phyloP scores from a whole-genome alignment of 208 protist species.

The Zelonia costaricensis region DNA sequence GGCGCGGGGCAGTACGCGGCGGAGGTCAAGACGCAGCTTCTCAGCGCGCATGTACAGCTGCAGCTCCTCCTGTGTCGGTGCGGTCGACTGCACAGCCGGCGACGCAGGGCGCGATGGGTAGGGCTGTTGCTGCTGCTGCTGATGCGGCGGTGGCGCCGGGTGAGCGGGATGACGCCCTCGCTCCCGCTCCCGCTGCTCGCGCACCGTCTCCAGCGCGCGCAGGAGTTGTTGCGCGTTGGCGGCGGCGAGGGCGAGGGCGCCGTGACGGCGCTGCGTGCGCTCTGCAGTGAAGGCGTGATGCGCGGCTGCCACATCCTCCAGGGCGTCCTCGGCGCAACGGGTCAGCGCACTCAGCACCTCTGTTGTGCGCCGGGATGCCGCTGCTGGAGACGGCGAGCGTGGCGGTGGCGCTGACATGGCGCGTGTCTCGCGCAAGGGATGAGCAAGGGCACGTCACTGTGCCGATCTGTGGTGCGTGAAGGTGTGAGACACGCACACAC shows the following conservation, averaged over 20 bases:
- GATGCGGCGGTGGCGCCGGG: neutral
- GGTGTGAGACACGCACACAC: too few species aligned
- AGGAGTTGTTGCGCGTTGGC: conserved; percentile 46
- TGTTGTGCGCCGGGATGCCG: neutral
- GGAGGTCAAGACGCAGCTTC: conserved; percentile 40
- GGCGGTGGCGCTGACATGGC: neutral
- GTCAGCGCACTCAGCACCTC: conserved; percentile 16
- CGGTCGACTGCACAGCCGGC: neutral
- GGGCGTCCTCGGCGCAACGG: conserved; percentile 11
- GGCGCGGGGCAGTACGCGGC: conserved; percentile 44
- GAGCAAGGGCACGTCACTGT: too few species aligned
- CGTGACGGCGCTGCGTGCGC: conserved; percentile 36
- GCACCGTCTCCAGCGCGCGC: conserved; percentile 36
- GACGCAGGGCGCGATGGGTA: neutral
- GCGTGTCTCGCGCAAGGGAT: too few species aligned
- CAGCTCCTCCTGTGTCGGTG: conserved; percentile 8
- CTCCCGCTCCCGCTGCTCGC: conserved; percentile 25
- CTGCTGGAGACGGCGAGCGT: too few species aligned
- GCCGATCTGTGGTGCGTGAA: too few species aligned
- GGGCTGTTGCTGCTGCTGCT: conserved; percentile 1
- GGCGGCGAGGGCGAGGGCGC: conserved; percentile 49
- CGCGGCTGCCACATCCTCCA: conserved; percentile 25
- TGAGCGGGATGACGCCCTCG: too few species aligned
- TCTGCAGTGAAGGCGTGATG: conserved; percentile 32
- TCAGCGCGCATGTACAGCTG: conserved; percentile 26